A percentile compares a stretch with the other conserved stretches of the same genome.
These are phyloP conservation scores for Lichtheimia corymbifera DNA, from an alignment of 371 early-diverging fungal genomes.

Conservation along the genomic window DNA sequence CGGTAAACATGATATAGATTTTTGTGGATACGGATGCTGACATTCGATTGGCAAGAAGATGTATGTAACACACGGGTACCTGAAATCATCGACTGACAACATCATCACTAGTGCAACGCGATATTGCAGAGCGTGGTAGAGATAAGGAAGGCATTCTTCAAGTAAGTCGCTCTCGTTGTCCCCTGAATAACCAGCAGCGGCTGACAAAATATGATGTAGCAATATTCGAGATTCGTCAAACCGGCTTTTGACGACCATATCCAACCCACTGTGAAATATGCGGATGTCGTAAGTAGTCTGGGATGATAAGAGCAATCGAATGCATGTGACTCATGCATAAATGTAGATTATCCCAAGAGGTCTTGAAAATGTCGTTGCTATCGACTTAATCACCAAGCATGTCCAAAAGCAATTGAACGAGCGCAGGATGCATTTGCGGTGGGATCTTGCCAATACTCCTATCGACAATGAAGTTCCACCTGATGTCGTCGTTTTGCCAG, in stretches of 20 bases:
- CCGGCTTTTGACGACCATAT: conserved; percentile 89
- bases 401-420: conserved; percentile 81
- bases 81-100: not conserved
- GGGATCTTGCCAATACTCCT: conserved; percentile 57
- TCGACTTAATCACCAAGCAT: conserved; percentile 88
- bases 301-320: no score
- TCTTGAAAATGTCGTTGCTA: conserved; percentile 87
- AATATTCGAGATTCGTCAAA: conserved; percentile 91
- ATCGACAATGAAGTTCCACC: conserved; percentile 45
- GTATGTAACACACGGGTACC: conserved; percentile 40
- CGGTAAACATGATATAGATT: conserved; percentile 47
- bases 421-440: conserved; percentile 66
- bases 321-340: no score
- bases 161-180: conserved; percentile 25
- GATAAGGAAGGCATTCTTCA: conserved; percentile 80
- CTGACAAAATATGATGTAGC: conserved; percentile 29
- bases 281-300: conserved; percentile 69
- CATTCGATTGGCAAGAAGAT: conserved; percentile 83
- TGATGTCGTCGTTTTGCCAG: conserved; percentile 54
- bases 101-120: conserved; percentile 69
- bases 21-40: conserved; percentile 96
- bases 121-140: conserved; percentile 87
- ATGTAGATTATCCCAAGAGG: conserved; percentile 85
- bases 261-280: conserved; percentile 84
- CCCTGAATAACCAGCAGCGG: not conserved